A percentile compares a stretch with the other conserved stretches of the same genome.
Conservation (phyloP, 2,329 filamentous ascomycete genomes). For the Trichophyton rubrum region DNA sequence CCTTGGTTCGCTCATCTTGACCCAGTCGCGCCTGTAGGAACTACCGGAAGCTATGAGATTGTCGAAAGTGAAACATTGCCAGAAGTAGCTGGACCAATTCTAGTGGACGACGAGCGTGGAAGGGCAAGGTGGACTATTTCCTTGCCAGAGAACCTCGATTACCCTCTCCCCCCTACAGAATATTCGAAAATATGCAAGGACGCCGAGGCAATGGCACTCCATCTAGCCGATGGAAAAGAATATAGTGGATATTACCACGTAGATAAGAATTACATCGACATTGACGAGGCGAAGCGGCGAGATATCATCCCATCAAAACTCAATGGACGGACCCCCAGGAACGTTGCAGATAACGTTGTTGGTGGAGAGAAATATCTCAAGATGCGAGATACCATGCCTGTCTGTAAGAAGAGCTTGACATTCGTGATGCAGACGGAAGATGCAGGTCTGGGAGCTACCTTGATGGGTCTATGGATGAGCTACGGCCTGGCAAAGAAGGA, state of each 20-base stretch:
- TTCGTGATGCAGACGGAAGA: constrained; percentile 63
- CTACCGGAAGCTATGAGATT: constrained; percentile 84
- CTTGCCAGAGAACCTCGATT: constrained; percentile 54
- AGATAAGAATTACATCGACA: constrained; percentile 61
- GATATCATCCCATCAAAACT: constrained; percentile 45
- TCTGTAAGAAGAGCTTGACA: constrained; percentile 61
- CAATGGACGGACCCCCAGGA: not conserved
- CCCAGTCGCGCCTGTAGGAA: constrained; percentile 87
- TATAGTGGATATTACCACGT: constrained; percentile 42
- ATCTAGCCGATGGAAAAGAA: constrained; percentile 41
- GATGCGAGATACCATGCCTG: constrained; percentile 23
- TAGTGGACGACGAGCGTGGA: constrained; percentile 53
- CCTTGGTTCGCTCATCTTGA: constrained; percentile 42
- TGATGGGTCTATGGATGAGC: constrained; percentile 72
- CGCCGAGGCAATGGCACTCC: constrained; percentile 51
- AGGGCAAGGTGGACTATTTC: constrained; percentile 67
- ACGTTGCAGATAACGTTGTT: constrained; percentile 13
- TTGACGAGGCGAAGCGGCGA: constrained; percentile 54
- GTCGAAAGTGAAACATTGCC: constrained; percentile 53
- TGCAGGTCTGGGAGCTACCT: constrained; percentile 61
- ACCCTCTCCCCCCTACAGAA: constrained; percentile 53
- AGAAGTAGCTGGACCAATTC: constrained; percentile 58
- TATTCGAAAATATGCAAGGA: constrained; percentile 59
- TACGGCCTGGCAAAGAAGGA: constrained; percentile 68
- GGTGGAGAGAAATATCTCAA: constrained; percentile 25